Evolutionary conservation across 352 stramenopile species (phyloP).

Genomic region (Phytophthora pisi): DNA sequence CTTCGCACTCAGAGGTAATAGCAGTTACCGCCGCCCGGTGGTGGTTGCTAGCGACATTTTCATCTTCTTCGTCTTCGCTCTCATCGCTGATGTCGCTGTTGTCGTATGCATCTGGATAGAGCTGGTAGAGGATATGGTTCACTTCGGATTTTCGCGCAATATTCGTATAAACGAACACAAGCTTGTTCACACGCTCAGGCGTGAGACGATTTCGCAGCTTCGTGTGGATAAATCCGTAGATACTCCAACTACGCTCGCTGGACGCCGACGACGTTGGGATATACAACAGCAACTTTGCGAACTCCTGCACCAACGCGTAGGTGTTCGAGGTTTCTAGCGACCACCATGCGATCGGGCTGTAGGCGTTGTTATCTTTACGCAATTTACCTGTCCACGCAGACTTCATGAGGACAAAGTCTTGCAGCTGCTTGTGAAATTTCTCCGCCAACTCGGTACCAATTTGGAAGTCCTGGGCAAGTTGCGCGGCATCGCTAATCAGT

Average conservation of each 20-base stretch:
- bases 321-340: neutral
- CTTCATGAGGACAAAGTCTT: constrained; percentile 7
- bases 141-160: constrained; percentile 6
- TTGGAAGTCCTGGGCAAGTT: neutral
- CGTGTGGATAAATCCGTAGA: constrained; percentile 22
- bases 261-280: constrained; percentile 26
- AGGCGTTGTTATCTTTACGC: neutral
- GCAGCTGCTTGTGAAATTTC: constrained; percentile 9
- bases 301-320: constrained; percentile 5
- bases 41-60: too few species aligned
- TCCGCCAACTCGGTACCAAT: neutral
- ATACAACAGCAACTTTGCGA: constrained; percentile 13
- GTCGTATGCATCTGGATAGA: constrained; percentile 20
- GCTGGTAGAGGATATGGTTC: constrained; percentile 23
- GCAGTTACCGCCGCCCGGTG: too few species aligned
- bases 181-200: constrained; percentile 23
- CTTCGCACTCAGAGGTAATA: too few species aligned
- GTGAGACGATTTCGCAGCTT: constrained; percentile 16
- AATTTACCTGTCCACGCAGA: neutral
- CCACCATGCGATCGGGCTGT: constrained; percentile 10
- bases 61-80: constrained; percentile 1
- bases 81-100: constrained; percentile 6
- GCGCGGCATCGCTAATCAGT: neutral
- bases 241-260: constrained; percentile 32
- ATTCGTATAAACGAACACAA: constrained; percentile 29